Evolutionary conservation across 2,329 filamentous ascomycete species (phyloP), one percentile per base, ranked within the genome.

Genomic region (Parastagonospora nodorum): DNA sequence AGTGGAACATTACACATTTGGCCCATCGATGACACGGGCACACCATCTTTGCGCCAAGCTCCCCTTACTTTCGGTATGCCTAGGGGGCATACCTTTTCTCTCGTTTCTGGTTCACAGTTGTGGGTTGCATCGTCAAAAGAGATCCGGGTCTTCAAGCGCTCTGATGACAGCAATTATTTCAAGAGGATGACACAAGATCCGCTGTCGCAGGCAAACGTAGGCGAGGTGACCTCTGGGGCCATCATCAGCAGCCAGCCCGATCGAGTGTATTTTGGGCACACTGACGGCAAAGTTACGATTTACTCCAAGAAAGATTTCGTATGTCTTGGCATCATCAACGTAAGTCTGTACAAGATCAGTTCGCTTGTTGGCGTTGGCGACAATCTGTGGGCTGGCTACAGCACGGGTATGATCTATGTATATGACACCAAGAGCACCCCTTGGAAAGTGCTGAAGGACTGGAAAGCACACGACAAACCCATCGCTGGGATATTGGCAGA

Each of bases 281-380:
- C 84, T 10, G 94, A 99, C 71, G 94, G 94, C 41, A 97, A 97
- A 72, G 85, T 99, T 48, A 94, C 90, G 51, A 86, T 97, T n/a
- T 97, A 96, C 74, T 93, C 90, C 2, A 84, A 84, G 19, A 82
- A 80, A 19, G 86, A 92, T 64, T 94, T 89, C 68, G 77, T 85
- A 0, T 96, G 90, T 63, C 68, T 95, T n/a, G 85, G 84, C 5
- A 81, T 96, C 31, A 79, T 97, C 53, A 96, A 86, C 64, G 84
- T 97, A 62, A 97, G 92, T 72, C 83, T 92, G 11, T 97, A 95
- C 82, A 97, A 97, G 75, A 96, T 99, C 74, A 96, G 92, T 69
- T 87, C 89, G 31, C 78, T 99, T 46, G 84, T 87, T 2, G 90
- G 91, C 8, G 88, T 92, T 2, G 92, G 92, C 5, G 83, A 87